A percentile compares a stretch with the other conserved stretches of the same genome.
Evolutionary conservation across 1,284 basidiomycete genomes (phyloP).

Genomic region (Tylopilus orsonianus): DNA sequence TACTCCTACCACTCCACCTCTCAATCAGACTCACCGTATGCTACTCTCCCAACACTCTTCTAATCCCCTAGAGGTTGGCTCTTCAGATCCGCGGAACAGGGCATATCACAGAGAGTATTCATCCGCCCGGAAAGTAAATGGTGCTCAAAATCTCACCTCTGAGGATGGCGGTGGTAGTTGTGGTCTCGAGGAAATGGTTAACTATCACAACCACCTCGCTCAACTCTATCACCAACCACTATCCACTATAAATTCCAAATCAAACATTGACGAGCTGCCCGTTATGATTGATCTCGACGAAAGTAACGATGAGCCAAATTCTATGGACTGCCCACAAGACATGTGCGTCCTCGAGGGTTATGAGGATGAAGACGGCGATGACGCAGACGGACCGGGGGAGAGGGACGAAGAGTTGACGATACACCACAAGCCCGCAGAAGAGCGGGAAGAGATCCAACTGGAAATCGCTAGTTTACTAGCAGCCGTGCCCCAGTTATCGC

Average conservation of each 20-base stretch:
- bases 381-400: slow-evolving; percentile 36
- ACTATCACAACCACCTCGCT: slow-evolving; percentile 57
- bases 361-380: slow-evolving; percentile 39
- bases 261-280: slow-evolving; percentile 26
- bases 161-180: slow-evolving; percentile 42
- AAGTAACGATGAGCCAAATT: slow-evolving; percentile 49
- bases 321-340: slow-evolving; percentile 37
- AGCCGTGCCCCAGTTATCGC: slow-evolving; percentile 60
- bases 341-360: slow-evolving; percentile 36
- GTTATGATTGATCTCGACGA: slow-evolving; percentile 47
- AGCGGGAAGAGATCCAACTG: slow-evolving; percentile 70
- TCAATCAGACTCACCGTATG: slow-evolving; percentile 27
- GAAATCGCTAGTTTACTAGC: slow-evolving; percentile 71
- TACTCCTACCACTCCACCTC: neutral
- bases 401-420: slow-evolving; percentile 61
- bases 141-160: slow-evolving; percentile 29
- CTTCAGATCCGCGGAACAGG: slow-evolving; percentile 59
- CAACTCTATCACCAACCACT: slow-evolving; percentile 29
- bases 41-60: slow-evolving; percentile 74
- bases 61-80: slow-evolving; percentile 69
- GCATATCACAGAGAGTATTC: slow-evolving; percentile 44
- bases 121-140: slow-evolving; percentile 32
- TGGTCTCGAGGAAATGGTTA: slow-evolving; percentile 39
- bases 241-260: slow-evolving; percentile 20
- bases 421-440: slow-evolving; percentile 58